Evolutionary conservation across 1,284 basidiomycete species (phyloP).

Genomic region (Phellopilus nigrolimitatus): DNA sequence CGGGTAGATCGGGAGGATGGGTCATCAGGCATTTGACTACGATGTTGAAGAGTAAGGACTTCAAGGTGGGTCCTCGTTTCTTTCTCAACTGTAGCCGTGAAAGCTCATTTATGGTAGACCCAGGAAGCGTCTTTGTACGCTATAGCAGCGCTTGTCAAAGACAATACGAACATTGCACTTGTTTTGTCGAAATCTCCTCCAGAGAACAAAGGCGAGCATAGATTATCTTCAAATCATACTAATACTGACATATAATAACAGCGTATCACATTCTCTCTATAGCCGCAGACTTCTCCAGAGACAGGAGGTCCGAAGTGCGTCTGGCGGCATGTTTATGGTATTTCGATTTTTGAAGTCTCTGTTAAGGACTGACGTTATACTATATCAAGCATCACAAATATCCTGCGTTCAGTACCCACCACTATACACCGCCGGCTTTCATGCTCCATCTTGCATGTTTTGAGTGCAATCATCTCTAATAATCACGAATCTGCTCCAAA

Average conservation of each 20-base stretch:
- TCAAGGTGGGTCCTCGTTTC: conserved; percentile 39
- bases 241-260: conserved; percentile 17
- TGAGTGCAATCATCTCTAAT: conserved; percentile 52
- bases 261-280: conserved; percentile 34
- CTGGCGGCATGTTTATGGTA: conserved; percentile 67
- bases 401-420: conserved; percentile 43
- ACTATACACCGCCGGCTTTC: conserved; percentile 21
- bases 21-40: conserved; percentile 45
- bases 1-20: conserved; percentile 51
- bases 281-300: conserved; percentile 48
- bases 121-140: conserved; percentile 70
- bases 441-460: conserved; percentile 52
- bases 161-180: conserved; percentile 50
- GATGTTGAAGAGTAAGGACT: conserved; percentile 46
- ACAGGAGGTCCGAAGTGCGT: conserved; percentile 53
- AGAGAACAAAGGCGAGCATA: conserved; percentile 34
- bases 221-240: background rate
- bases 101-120: conserved; percentile 35
- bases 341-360: background rate
- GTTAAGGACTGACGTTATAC: background rate
- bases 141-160: conserved; percentile 65
- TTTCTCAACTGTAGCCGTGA: background rate
- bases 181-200: conserved; percentile 38
- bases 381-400: conserved; percentile 46
- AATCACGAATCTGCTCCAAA: conserved; percentile 37